Percentiles rank a stretch among this genome's conserved stretches.
phyloP scores from a whole-genome alignment of 768 basidiomycete genomes.

The Termitomyces sp. region DNA sequence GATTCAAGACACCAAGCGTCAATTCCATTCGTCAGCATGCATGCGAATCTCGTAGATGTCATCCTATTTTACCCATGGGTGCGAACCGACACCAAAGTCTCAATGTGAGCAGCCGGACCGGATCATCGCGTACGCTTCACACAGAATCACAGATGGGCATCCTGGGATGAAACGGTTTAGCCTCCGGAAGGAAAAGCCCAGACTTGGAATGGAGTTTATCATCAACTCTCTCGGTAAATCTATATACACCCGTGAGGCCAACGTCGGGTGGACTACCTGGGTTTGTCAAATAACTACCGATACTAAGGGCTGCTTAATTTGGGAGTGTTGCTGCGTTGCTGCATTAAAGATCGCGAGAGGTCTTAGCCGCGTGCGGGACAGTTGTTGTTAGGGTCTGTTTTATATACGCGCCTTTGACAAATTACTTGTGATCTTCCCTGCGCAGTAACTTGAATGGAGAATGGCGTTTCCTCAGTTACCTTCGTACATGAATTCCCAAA shows the following conservation, averaged over 20 bases:
- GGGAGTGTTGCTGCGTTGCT: not conserved
- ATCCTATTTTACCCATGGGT: not conserved
- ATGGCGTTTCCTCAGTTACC: conserved; percentile 24
- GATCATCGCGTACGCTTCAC: conserved; percentile 1
- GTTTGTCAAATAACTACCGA: not conserved
- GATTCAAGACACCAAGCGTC: not conserved
- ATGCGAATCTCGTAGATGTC: not conserved
- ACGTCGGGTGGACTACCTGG: not conserved
- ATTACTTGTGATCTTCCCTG: not conserved
- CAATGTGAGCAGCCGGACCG: conserved; percentile 7
- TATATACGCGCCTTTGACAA: not conserved
- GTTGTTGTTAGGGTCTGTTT: not conserved
- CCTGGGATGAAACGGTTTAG: conserved; percentile 1
- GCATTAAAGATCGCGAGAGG: too few relatives aligned
- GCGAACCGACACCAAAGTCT: not conserved
- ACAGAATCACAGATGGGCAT: conserved; percentile 2
- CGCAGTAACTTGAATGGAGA: not conserved
- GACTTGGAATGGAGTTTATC: not conserved
- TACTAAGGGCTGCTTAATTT: not conserved
- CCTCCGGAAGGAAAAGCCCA: not conserved
- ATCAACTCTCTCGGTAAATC: not conserved
- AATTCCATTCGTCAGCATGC: not conserved
- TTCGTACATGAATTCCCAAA: conserved; percentile 21
- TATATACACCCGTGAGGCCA: not conserved
- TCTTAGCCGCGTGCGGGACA: not conserved